Evolutionary conservation across 306 rosid species (phyloP), one percentile per base, ranked within the genome.

Genomic region (Lotus japonicus): DNA sequence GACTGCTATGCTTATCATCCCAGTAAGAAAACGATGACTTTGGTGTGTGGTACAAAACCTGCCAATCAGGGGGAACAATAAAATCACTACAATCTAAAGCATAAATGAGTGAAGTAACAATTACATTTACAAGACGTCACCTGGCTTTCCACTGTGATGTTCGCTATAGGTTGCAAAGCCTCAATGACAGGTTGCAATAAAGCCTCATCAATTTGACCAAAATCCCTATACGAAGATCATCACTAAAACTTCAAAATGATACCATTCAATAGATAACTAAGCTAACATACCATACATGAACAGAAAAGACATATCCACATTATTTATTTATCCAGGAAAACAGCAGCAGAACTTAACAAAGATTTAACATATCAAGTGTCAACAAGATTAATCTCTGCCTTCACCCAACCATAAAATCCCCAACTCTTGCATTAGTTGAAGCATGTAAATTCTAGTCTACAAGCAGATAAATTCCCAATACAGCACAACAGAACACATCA

Each of bases 121-220:
- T 66, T 19, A 61, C 50, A 63, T 54, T 6, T 41, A 58, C 4
- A 33, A 80, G 28, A 46, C 39, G 64, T 36, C 59, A 82, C 99
- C 88, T 94, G 99, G 81, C 97, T 94, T 83, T 94, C 99, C 45
- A 88, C 97, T 2, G 81, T 86, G 64, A 94, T 73, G 81, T 87
- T 79, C 7, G 97, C 91, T 41, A 94, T 68, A 10, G 96, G 95
- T 49, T 76, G 83, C 77, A 88, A 75, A 51, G 90, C 97, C 76
- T 90, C 81, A 26, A 88, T 81, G 46, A 88, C 78, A 19, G 96
- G 96, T 54, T 79, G 77, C 90, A 90, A 84, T 21, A 94, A 72
- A 71, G 73, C 74, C 66, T 80, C 75, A 13, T 87, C 97, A 77
- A 90, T 77, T 48, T 72, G 58, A 64, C 52, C 67, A 74, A 94